Conservation (phyloP, 169 alveolate genomes). For the Babesia caballi region DNA sequence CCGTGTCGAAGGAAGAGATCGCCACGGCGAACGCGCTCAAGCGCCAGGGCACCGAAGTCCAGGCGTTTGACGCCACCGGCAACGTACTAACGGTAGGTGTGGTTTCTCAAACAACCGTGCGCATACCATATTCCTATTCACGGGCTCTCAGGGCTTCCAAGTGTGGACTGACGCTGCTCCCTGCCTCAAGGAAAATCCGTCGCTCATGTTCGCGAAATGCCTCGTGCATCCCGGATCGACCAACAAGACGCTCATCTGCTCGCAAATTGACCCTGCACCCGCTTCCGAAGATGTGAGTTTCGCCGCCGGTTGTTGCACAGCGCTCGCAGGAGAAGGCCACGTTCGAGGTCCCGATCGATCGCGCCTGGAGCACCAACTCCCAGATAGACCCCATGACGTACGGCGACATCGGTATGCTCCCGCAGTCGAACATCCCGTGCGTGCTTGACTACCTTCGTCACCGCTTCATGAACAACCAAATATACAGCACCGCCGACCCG, state of each 20-base stretch:
- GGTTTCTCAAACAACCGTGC: neutral
- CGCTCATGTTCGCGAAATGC: slow-evolving; percentile 86
- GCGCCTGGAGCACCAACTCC: slow-evolving; percentile 84
- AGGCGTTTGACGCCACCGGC: slow-evolving; percentile 49
- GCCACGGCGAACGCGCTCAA: slow-evolving; percentile 63
- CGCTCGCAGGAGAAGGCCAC: slow-evolving; percentile 12
- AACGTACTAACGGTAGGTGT: slow-evolving; percentile 47
- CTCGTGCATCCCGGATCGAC: slow-evolving; percentile 87
- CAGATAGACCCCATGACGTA: slow-evolving; percentile 88
- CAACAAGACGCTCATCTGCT: slow-evolving; percentile 68
- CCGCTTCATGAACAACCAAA: slow-evolving; percentile 84
- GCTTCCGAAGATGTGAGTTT: slow-evolving; percentile 14
- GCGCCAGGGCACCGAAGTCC: slow-evolving; percentile 56
- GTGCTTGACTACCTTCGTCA: slow-evolving; percentile 81
- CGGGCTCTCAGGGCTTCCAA: slow-evolving; percentile 78
- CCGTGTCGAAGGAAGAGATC: slow-evolving; percentile 45
- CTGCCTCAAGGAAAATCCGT: slow-evolving; percentile 83
- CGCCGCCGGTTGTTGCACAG: neutral
- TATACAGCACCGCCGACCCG: slow-evolving; percentile 89
- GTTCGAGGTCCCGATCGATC: slow-evolving; percentile 81
- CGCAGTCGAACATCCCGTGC: slow-evolving; percentile 85
- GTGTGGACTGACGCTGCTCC: slow-evolving; percentile 91
- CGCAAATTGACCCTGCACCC: slow-evolving; percentile 83
- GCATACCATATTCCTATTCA: neutral
- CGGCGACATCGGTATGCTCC: slow-evolving; percentile 86